Percentiles rank a stretch among this genome's conserved stretches.
phyloP scores from a whole-genome alignment of 768 basidiomycete genomes.

The Kondoa malvinella region DNA sequence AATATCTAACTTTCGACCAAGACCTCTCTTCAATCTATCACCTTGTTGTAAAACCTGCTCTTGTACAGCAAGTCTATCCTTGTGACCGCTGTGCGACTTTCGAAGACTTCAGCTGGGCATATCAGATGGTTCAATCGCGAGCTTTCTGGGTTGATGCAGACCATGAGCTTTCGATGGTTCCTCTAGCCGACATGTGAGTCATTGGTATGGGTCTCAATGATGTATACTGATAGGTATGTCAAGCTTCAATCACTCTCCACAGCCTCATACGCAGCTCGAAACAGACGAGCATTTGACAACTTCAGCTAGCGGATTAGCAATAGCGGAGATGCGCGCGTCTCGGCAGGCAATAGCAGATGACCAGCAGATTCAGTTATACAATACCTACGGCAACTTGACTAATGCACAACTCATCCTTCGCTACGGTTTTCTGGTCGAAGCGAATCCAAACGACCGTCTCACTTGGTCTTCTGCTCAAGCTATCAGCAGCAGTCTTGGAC shows the following conservation, averaged over 20 bases:
- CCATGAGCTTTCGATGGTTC: not conserved
- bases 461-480: constrained; percentile 17
- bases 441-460: constrained; percentile 76
- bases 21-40: not conserved
- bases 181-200: constrained; percentile 4
- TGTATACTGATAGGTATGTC: not conserved
- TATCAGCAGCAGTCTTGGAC: not conserved
- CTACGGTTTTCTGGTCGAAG: constrained; percentile 66
- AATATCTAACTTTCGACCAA: too few species aligned
- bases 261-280: constrained; percentile 2
- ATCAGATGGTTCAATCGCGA: not conserved
- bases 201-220: not conserved
- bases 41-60: not conserved
- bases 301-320: not conserved
- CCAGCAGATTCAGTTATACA: constrained; percentile 7
- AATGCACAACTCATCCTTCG: constrained; percentile 72
- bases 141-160: not conserved
- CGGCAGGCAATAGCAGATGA: not conserved
- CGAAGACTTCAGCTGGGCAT: not conserved
- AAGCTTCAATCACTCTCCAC: not conserved
- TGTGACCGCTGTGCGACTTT: not conserved
- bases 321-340: not conserved
- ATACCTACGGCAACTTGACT: constrained; percentile 15
- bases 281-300: not conserved
- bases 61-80: not conserved